Percentiles rank a stretch among this genome's conserved stretches.
Conservation (phyloP, 1,139 yeast species). For the Taphrina populina region DNA sequence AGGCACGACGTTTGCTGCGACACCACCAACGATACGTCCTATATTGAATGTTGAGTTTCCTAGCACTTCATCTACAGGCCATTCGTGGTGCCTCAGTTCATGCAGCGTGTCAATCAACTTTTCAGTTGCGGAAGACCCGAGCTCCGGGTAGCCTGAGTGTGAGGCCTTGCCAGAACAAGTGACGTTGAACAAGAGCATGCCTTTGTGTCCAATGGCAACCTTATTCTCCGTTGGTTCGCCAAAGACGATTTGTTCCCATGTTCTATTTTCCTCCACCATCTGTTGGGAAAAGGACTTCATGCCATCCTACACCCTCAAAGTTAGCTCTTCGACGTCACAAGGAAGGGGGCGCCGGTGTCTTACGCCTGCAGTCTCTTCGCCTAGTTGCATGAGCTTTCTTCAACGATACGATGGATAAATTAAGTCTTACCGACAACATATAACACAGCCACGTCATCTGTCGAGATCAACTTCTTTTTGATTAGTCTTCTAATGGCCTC, state of each 20-base stretch:
- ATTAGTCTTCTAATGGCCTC: conserved; percentile 54
- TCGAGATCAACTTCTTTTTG: conserved; percentile 47
- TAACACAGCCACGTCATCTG: conserved; percentile 60
- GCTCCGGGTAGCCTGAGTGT: conserved; percentile 70
- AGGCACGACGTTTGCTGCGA: conserved; percentile 65
- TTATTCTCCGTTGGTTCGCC: conserved; percentile 75
- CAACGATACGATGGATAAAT: too few relatives aligned
- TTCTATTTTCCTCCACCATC: conserved; percentile 10
- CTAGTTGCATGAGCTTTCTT: too few relatives aligned
- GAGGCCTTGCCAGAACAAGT: conserved; percentile 56
- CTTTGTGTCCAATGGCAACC: conserved; percentile 74
- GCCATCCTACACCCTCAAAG: conserved; percentile 14
- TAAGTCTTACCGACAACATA: conserved; percentile 54
- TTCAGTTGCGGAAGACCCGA: conserved; percentile 64
- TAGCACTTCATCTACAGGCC: conserved; percentile 56
- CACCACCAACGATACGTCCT: conserved; percentile 60
- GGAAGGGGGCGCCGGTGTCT: not conserved
- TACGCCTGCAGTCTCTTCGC: conserved; percentile 63
- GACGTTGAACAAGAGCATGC: conserved; percentile 48
- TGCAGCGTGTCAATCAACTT: conserved; percentile 56
- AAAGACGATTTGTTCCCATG: conserved; percentile 63
- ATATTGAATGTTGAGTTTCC: conserved; percentile 65
- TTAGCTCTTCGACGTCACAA: too few relatives aligned
- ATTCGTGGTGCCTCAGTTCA: conserved; percentile 46
- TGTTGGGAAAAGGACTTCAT: conserved; percentile 22